phyloP scores from a whole-genome alignment of 306 rosid genomes.

The Luffa aegyptiaca region DNA sequence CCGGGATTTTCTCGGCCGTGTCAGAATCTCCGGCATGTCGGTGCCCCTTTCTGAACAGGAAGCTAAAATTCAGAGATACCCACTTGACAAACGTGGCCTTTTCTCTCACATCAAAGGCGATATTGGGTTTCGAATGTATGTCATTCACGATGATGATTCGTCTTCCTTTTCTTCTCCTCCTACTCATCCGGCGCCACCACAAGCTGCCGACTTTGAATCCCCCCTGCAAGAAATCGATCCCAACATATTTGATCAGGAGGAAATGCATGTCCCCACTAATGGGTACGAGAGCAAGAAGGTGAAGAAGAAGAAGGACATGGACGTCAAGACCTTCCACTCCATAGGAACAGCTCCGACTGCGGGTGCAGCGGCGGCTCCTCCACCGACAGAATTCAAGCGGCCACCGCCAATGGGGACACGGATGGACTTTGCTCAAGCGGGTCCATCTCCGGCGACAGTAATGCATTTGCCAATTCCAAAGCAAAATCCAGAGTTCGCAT shows the following conservation, averaged over 20 bases:
- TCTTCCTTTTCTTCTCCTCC: slow-evolving; percentile 7
- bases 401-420: slow-evolving; percentile 19
- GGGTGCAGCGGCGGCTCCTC: slow-evolving; percentile 24
- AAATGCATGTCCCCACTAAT: background rate
- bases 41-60: slow-evolving; percentile 55
- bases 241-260: slow-evolving; percentile 32
- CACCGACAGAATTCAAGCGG: slow-evolving; percentile 8
- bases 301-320: slow-evolving; percentile 55
- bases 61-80: slow-evolving; percentile 51
- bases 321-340: slow-evolving; percentile 68
- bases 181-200: background rate
- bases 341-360: slow-evolving; percentile 33
- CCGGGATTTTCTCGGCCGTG: slow-evolving; percentile 66
- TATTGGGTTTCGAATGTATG: slow-evolving; percentile 52
- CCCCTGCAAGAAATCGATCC: slow-evolving; percentile 60
- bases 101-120: slow-evolving; percentile 69
- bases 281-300: slow-evolving; percentile 23
- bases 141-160: slow-evolving; percentile 15
- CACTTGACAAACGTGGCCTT: slow-evolving; percentile 65
- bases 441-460: slow-evolving; percentile 36
- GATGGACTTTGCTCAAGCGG: slow-evolving; percentile 55
- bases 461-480: slow-evolving; percentile 56
- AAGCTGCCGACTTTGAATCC: slow-evolving; percentile 10
- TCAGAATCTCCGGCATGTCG: slow-evolving; percentile 48
- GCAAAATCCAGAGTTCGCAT: slow-evolving; percentile 61